Evolutionary conservation across 352 stramenopile species (phyloP).

Genomic region (Globisporangium nagaii): DNA sequence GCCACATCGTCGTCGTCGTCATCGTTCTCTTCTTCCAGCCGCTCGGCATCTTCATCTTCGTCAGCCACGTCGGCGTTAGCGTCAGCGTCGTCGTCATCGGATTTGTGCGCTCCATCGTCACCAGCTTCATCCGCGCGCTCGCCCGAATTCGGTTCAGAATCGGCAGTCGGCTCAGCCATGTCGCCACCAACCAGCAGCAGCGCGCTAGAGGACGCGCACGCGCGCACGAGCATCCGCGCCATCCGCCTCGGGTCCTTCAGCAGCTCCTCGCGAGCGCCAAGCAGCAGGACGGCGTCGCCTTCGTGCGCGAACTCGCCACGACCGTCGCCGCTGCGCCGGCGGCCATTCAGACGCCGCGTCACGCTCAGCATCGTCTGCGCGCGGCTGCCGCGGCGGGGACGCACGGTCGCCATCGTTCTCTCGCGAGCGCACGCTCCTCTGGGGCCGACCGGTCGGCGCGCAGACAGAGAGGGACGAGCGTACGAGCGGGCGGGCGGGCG

Average conservation of each 20-base stretch:
- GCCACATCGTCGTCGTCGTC: constrained; percentile 48
- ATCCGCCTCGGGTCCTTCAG: constrained; percentile 40
- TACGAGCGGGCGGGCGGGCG: too few species aligned
- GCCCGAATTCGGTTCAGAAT: constrained; percentile 6
- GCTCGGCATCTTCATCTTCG: constrained; percentile 17
- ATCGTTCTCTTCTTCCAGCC: constrained; percentile 20
- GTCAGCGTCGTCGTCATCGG: constrained; percentile 10
- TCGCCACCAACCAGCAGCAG: background rate
- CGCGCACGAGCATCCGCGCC: constrained; percentile 38
- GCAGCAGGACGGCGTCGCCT: background rate
- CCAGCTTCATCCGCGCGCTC: background rate
- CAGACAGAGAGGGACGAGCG: too few species aligned
- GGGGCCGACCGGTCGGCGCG: too few species aligned
- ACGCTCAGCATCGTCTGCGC: constrained; percentile 1
- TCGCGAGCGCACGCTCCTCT: too few species aligned
- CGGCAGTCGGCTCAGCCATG: background rate
- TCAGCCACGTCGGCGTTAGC: background rate
- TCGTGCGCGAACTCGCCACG: background rate
- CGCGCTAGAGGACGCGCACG: constrained; percentile 23
- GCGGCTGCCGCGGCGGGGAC: background rate
- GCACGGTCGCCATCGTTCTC: background rate
- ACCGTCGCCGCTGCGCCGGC: background rate
- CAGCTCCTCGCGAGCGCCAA: constrained; percentile 4
- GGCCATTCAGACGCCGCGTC: background rate
- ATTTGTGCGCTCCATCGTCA: constrained; percentile 25